Evolutionary conservation across 495 filamentous ascomycete species (phyloP).

Genomic region (Melanomma pulvis-pyrius): DNA sequence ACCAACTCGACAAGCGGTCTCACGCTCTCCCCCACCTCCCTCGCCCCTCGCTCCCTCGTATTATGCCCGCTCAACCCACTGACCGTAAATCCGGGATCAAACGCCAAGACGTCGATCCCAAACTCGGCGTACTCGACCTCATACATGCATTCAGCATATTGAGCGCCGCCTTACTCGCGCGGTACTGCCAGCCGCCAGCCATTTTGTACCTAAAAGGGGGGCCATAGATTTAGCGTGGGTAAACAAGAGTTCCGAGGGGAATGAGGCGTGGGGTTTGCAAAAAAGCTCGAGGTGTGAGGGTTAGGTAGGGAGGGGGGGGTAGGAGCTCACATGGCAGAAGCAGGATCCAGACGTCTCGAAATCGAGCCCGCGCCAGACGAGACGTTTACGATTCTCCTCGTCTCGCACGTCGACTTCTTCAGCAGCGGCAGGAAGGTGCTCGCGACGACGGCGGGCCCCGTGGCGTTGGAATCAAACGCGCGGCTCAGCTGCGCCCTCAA

Average conservation of each 20-base stretch:
- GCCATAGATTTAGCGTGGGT: too few relatives aligned
- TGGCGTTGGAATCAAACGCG: conserved; percentile 43
- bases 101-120: conserved; percentile 40
- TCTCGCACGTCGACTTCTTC: conserved; percentile 12
- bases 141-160: conserved; percentile 40
- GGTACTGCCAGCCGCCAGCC: conserved; percentile 29
- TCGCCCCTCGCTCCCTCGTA: conserved; percentile 35
- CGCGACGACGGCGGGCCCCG: conserved; percentile 40
- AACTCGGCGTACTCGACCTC: conserved; percentile 10
- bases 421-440: conserved; percentile 40
- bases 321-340: conserved; percentile 15
- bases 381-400: conserved; percentile 42
- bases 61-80: conserved; percentile 44
- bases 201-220: too few relatives aligned
- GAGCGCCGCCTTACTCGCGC: conserved; percentile 40
- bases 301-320: too few relatives aligned
- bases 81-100: conserved; percentile 41
- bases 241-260: too few relatives aligned
- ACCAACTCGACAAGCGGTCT: conserved; percentile 41
- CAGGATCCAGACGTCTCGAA: conserved; percentile 39
- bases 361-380: conserved; percentile 38
- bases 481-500: conserved; percentile 17
- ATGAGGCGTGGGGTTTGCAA: too few relatives aligned
- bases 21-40: conserved; percentile 31
- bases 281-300: too few relatives aligned